Base-by-base conservation (phyloP, 1,139 yeast genomes). In the Taphrina pruni region DNA sequence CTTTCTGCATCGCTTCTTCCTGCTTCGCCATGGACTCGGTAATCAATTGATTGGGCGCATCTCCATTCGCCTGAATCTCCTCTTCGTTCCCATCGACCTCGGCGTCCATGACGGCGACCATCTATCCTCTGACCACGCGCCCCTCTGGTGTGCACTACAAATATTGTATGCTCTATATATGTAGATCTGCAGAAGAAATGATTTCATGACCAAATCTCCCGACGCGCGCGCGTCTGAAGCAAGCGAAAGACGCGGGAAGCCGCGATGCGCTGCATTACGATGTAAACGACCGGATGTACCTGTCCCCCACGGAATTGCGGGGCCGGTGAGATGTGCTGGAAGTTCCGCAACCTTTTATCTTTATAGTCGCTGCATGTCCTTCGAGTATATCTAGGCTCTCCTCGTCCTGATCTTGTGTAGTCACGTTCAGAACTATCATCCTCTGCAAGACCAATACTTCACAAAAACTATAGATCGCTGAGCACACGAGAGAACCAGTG, bases 1-100 rank as follows among this genome's bases (percentile, higher is more conserved):
- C 52, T 38, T 43, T 48, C 35, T 54, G 56, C 43, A 64, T 32
- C 11, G 50, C 55, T 38, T 54, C 56, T 21, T 64, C 67, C 36
- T 64, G 67, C 54, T 64, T 54, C 11, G 60, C 38, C 67, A 64
- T 64, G 7, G 67, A 32, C 45, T 56, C 67, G 12, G 67, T 43
- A 14, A 64, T 55, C 36, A 50, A 26, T 26, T 50, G 54, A 26
- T 50, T 36, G 12, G 54, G 48, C n/a, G 48, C 48, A 6, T 45
- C 48, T n/a, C 48, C 48, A 45, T 45, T 45, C 20, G n/a, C 48
- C 4, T 45, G 48, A 14, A 45, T 45, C 20, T 45, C 48, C 20
- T 45, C 48, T 45, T 45, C 48, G 6, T 12, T 45, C 17, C 48
- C 20, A n/a, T n/a, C n/a, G 6, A 17, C 20, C 20, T 45, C 48